phyloP scores from a whole-genome alignment of 345 rosid species.

The Melaleuca alternifolia region DNA sequence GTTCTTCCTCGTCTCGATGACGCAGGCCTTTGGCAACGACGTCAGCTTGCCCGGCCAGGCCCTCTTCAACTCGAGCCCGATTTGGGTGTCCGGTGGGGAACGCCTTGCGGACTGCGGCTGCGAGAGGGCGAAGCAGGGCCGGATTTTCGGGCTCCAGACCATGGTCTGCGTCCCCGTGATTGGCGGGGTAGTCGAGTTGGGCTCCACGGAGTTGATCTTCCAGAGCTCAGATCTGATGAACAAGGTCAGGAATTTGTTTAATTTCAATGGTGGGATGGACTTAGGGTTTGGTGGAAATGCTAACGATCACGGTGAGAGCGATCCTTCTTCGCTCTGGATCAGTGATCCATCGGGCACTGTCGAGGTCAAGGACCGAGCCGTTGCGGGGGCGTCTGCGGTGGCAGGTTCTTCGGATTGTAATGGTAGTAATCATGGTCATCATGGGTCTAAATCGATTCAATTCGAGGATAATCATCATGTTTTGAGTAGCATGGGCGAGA shows the following conservation, averaged over 20 bases:
- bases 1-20: constrained; percentile 94
- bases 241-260: constrained; percentile 59
- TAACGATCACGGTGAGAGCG: constrained; percentile 77
- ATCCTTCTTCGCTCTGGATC: constrained; percentile 65
- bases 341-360: constrained; percentile 38
- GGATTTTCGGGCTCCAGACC: constrained; percentile 65
- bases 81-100: constrained; percentile 67
- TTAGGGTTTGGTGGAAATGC: constrained; percentile 22
- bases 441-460: constrained; percentile 22
- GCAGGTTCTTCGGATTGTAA: constrained; percentile 1
- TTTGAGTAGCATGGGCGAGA: constrained; percentile 42
- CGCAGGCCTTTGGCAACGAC: constrained; percentile 62
- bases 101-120: constrained; percentile 47
- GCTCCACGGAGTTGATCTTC: constrained; percentile 60
- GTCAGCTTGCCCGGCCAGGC: constrained; percentile 77
- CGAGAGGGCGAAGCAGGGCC: constrained; percentile 67
- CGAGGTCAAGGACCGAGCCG: constrained; percentile 27
- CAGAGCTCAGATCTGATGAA: constrained; percentile 69
- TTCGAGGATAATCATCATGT: constrained; percentile 30
- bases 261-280: constrained; percentile 37
- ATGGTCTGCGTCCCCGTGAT: constrained; percentile 70
- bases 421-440: constrained; percentile 6
- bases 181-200: constrained; percentile 85
- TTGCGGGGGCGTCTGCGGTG: background rate
- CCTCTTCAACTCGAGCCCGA: constrained; percentile 30